Evolutionary conservation across 305 asterid genomes (phyloP).

Genomic region (Fraxinus greggii): DNA sequence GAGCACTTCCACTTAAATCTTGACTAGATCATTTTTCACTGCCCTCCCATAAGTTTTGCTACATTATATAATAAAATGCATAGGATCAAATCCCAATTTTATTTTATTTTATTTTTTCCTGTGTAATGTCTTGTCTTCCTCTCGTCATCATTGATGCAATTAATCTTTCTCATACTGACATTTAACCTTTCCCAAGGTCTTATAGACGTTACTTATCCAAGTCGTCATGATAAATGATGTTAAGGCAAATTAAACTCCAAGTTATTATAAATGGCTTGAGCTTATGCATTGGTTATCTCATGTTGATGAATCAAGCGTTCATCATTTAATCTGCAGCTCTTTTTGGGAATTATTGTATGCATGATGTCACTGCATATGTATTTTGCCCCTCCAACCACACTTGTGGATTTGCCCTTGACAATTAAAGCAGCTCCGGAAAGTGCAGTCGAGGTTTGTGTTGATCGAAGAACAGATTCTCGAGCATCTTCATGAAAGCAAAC

Average conservation of each 20-base stretch:
- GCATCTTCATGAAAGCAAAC: constrained; percentile 21
- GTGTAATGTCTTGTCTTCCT: neutral
- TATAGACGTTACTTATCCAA: neutral
- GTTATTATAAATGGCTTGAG: neutral
- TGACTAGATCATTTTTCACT: neutral
- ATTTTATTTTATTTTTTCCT: neutral
- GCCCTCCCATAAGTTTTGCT: neutral
- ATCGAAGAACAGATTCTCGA: constrained; percentile 61
- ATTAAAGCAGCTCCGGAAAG: constrained; percentile 56
- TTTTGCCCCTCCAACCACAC: constrained; percentile 85
- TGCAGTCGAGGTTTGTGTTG: constrained; percentile 55
- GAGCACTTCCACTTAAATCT: constrained; percentile 7
- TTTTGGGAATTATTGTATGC: constrained; percentile 82
- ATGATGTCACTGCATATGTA: constrained; percentile 97
- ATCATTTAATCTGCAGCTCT: constrained; percentile 58
- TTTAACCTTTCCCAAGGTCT: neutral
- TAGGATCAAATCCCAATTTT: neutral
- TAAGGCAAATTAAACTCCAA: neutral
- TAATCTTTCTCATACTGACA: neutral
- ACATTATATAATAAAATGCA: neutral
- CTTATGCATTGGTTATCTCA: neutral
- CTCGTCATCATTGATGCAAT: neutral
- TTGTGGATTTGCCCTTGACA: constrained; percentile 67
- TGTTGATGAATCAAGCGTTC: neutral
- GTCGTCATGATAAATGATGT: neutral